Evolutionary conservation across 2,329 filamentous ascomycete species (phyloP).

Genomic region (Penicillium frequentans): DNA sequence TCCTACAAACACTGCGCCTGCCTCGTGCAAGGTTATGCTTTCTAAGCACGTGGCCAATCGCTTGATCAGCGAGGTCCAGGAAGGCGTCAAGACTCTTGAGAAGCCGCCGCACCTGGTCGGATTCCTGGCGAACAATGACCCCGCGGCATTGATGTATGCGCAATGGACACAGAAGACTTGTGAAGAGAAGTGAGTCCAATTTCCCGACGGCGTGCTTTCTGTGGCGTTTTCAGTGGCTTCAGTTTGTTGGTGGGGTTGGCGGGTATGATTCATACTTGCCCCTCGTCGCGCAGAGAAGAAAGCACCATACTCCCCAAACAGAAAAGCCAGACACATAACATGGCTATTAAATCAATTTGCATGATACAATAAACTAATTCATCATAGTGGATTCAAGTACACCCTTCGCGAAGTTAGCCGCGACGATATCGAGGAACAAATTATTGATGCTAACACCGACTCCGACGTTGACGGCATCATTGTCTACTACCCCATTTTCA

Average conservation of each 20-base stretch:
- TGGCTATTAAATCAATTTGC: not conserved
- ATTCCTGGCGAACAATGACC: slow-evolving; percentile 89
- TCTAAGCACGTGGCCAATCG: slow-evolving; percentile 83
- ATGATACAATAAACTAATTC: not conserved
- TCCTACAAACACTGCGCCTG: slow-evolving; percentile 26
- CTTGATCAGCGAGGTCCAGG: slow-evolving; percentile 74
- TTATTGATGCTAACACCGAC: slow-evolving; percentile 82
- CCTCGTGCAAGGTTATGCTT: slow-evolving; percentile 86
- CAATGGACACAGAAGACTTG: slow-evolving; percentile 98
- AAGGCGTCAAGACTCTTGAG: slow-evolving; percentile 70
- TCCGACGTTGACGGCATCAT: slow-evolving; percentile 80
- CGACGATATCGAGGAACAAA: slow-evolving; percentile 84
- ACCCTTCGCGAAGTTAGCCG: slow-evolving; percentile 80
- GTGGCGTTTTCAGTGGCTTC: not conserved
- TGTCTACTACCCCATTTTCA: slow-evolving; percentile 98
- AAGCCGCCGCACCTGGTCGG: slow-evolving; percentile 79
- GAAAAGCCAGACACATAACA: not conserved
- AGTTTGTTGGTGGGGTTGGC: slow-evolving; percentile 12
- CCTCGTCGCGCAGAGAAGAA: slow-evolving; percentile 21
- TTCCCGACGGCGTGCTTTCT: slow-evolving; percentile 9
- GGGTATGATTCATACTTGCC: slow-evolving; percentile 24
- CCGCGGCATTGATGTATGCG: slow-evolving; percentile 87
- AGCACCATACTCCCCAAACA: not conserved
- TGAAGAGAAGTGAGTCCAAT: slow-evolving; percentile 77
- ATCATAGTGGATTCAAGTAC: slow-evolving; percentile 80